Evolutionary conservation across 257 asterid species (phyloP).

Genomic region (Forsythia viridissima): DNA sequence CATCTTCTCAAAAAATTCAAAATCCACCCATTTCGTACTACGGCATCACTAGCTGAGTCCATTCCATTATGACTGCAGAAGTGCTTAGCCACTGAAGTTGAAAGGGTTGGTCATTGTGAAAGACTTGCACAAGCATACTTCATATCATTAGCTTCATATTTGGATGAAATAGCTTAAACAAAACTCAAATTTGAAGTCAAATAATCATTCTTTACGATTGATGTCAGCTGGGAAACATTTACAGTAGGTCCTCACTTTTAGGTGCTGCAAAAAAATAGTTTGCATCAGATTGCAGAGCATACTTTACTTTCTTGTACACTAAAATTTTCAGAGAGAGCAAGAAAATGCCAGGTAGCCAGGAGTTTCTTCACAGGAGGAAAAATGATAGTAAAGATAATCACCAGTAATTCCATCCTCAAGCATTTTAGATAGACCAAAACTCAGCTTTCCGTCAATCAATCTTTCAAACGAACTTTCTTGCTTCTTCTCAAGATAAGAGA

Average conservation of each 20-base stretch:
- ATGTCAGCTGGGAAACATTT: slow-evolving; percentile 38
- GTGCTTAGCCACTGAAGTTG: slow-evolving; percentile 45
- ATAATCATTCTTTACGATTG: slow-evolving; percentile 38
- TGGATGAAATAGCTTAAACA: slow-evolving; percentile 42
- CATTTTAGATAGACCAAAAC: slow-evolving; percentile 41
- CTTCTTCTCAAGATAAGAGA: slow-evolving; percentile 44
- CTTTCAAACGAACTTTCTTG: slow-evolving; percentile 52
- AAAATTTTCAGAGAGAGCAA: neutral
- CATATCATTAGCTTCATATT: slow-evolving; percentile 42
- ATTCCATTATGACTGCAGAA: slow-evolving; percentile 39
- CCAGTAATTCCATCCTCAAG: slow-evolving; percentile 64
- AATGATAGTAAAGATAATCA: slow-evolving; percentile 21
- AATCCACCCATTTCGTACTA: slow-evolving; percentile 46
- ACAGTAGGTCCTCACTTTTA: slow-evolving; percentile 42
- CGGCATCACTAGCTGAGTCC: slow-evolving; percentile 49
- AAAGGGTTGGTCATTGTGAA: slow-evolving; percentile 30
- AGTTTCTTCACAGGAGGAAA: neutral
- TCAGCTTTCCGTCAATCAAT: slow-evolving; percentile 47
- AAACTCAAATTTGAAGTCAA: slow-evolving; percentile 40
- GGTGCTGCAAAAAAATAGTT: slow-evolving; percentile 50
- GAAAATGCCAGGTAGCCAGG: slow-evolving; percentile 7
- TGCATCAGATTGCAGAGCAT: neutral
- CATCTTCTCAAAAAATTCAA: no score
- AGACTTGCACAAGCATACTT: slow-evolving; percentile 33
- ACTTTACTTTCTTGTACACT: neutral